Base-by-base conservation (phyloP, 805 yeast species). In the Yarrowia sp. region DNA sequence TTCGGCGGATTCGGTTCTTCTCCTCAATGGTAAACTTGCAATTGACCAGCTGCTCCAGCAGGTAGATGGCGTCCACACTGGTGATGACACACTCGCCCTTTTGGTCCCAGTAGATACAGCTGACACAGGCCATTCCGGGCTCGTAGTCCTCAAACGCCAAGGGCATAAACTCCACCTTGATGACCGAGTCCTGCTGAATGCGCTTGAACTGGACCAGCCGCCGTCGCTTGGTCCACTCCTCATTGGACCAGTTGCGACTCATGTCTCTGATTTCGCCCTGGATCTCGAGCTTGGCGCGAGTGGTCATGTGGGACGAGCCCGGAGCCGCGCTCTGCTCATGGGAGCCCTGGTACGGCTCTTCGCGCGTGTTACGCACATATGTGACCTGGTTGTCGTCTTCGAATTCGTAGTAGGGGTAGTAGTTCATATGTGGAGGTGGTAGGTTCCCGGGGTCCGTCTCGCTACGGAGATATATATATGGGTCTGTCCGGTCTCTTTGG, bases 1-100 rank as follows among this genome's bases (percentile, higher is more conserved):
- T 87, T 64, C 91, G 78, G 64, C 91, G 77, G 33, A 86, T 85
- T 62, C 91, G 77, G 73, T 87, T 87, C 74, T 87, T 87, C 73
- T 87, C 91, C 70, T 86, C 89, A 18, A 86, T 84, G 6, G 83
- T 78, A 72, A 87, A 86, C 67, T 81, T 82, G 62, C 83, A 70
- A 47, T 72, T 80, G 28, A 86, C 84, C 48, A 87, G 76, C 65
- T 80, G 78, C 70, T 87, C 90, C 39, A 87, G 74, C 6, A 87
- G 73, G 18, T 79, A 72, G 15, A 87, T 83, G 45, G 86, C 78
- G 71, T 87, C 91, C 17, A 86, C 90, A 1, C 87, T 83, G 0
- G 91, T 87, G 35, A 86, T 85, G 65, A 79, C 84, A 71, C 77
- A 80, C 66, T 79, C 75, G n/a, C 74, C 72, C 15, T 78, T 74